Conservation (phyloP, 345 rosid genomes). For the Linum trigynum region DNA sequence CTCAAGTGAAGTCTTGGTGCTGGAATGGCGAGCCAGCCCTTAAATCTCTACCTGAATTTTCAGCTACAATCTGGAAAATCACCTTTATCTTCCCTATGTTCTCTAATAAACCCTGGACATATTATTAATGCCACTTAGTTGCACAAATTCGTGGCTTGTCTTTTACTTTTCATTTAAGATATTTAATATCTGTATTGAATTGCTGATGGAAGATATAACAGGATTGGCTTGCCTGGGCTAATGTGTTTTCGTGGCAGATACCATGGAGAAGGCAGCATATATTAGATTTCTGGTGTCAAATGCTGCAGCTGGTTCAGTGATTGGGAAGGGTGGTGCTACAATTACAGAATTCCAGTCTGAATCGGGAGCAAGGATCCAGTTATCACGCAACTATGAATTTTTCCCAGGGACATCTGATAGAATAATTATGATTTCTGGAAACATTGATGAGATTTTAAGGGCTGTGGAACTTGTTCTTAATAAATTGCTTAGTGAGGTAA, state of each 20-base stretch:
- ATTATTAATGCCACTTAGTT: too few relatives aligned
- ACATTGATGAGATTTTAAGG: conserved; percentile 58
- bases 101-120: not conserved
- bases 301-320: conserved; percentile 97
- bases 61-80: too few relatives aligned
- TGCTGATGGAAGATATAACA: not conserved
- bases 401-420: conserved; percentile 96
- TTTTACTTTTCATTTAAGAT: not conserved
- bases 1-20: too few relatives aligned
- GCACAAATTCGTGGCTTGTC: not conserved
- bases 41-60: too few relatives aligned
- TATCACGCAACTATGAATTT: conserved; percentile 86
- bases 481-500: conserved; percentile 84
- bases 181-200: not conserved
- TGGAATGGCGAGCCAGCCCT: too few relatives aligned
- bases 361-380: conserved; percentile 91
- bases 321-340: conserved; percentile 97
- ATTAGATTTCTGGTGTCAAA: conserved; percentile 88
- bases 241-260: conserved; percentile 33
- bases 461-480: conserved; percentile 80
- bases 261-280: conserved; percentile 69
- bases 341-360: conserved; percentile 91
- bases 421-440: conserved; percentile 79
- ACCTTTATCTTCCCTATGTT: too few relatives aligned
- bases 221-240: not conserved